Conservation (phyloP, 257 asterid species). For the Ehretia macrophylla region DNA sequence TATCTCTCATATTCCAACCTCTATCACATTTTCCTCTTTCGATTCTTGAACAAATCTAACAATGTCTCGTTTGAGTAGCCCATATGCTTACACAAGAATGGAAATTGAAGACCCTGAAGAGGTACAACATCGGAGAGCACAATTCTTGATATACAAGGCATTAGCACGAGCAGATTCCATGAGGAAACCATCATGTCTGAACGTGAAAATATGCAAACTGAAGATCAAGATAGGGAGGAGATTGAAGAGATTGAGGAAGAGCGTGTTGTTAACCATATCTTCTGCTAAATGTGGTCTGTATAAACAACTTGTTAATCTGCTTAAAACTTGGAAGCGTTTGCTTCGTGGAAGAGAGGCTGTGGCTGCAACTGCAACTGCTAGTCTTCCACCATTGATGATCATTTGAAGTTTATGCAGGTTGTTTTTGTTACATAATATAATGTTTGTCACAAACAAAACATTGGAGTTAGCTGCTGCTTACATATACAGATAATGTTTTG, state of each 20-base stretch:
- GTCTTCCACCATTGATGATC: conserved; percentile 21
- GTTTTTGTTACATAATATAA: too few species aligned
- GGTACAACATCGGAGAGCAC: conserved; percentile 46
- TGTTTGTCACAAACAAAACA: not conserved
- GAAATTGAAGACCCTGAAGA: conserved; percentile 64
- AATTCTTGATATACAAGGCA: conserved; percentile 72
- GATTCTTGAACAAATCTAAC: not conserved
- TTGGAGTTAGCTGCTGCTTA: too few species aligned
- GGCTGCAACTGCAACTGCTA: conserved; percentile 6
- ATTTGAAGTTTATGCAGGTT: not conserved
- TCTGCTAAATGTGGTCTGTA: conserved; percentile 33
- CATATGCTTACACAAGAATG: conserved; percentile 48
- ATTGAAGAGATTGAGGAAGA: conserved; percentile 46
- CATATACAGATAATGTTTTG: too few species aligned
- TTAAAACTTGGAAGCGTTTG: conserved; percentile 60
- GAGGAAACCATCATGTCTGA: conserved; percentile 54
- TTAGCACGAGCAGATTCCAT: conserved; percentile 45
- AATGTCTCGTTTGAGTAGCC: conserved; percentile 34
- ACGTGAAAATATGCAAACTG: conserved; percentile 51
- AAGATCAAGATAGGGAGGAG: conserved; percentile 62
- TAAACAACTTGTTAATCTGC: conserved; percentile 35
- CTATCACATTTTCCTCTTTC: not conserved
- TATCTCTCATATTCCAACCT: not conserved
- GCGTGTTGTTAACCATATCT: conserved; percentile 34
- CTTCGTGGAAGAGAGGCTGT: conserved; percentile 27